phyloP scores from a whole-genome alignment of 139 green algal genomes.

The Volvox africanus region DNA sequence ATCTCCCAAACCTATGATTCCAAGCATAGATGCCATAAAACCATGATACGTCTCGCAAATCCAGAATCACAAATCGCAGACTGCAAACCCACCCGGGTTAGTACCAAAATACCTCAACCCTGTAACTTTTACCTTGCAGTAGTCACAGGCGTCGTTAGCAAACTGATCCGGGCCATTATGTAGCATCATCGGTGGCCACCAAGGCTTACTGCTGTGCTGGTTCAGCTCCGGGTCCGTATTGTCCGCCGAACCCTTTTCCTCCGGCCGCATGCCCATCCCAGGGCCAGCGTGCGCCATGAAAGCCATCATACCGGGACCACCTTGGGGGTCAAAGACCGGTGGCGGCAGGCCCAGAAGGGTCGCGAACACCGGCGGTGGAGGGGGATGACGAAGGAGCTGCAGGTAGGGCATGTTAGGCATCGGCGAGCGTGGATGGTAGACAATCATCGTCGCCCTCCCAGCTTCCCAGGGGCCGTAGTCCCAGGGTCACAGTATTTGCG shows the following conservation, averaged over 20 bases:
- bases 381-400: background rate
- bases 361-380: constrained; percentile 9
- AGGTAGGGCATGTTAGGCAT: background rate
- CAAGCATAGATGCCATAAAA: background rate
- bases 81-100: background rate
- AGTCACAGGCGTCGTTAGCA: constrained; percentile 42
- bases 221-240: too few species aligned
- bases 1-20: too few species aligned
- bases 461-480: too few species aligned
- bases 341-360: background rate
- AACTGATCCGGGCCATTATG: too few species aligned
- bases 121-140: constrained; percentile 36
- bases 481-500: too few species aligned
- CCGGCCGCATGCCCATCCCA: background rate
- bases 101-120: background rate
- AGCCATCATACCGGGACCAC: background rate
- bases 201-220: too few species aligned
- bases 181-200: too few species aligned
- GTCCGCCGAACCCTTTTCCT: too few species aligned
- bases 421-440: too few species aligned
- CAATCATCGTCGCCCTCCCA: too few species aligned
- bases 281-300: background rate
- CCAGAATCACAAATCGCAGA: background rate
- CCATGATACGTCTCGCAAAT: background rate
- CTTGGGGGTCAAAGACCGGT: background rate